Evolutionary conservation across 495 filamentous ascomycete genomes (phyloP), one percentile per base, ranked within the genome.

Genomic region (Chaetomium fimeti): DNA sequence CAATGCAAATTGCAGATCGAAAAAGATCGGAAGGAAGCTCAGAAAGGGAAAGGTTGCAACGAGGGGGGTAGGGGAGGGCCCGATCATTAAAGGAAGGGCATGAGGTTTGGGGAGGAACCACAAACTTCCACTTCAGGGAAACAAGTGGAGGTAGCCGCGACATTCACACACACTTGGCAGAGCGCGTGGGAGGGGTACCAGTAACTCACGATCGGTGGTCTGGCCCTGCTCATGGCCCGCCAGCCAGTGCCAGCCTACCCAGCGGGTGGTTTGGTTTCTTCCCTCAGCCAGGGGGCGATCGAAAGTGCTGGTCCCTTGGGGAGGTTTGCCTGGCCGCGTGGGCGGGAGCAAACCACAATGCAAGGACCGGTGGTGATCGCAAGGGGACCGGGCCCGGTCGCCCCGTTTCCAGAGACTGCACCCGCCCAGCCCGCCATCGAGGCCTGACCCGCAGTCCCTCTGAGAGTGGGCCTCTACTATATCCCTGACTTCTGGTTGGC

Each of bases 1-100:
- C 5, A 59, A 66, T 48, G 47, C 47, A 49, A 47, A 47, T 47
- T 18, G 25, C 32, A 36, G 62, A 66, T 58, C 47, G 24, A 52
- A 60, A 54, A 66, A 58, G 60, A 57, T 53, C 57, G 53, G 48
- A 52, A 27, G 59, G 60, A 60, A 66, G 54, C 38, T 36, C 63
- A 56, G 48, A 66, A 62, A 45, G 51, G 59, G 62, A 68, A 63
- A 69, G 61, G 66, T 57, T 49, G 58, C 59, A 65, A 61, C 56
- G 51, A 12, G 55, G 40, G 65, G 42, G 49, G 42, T 9, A 45
- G 40, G 63, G 57, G 62, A 59, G 57, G 61, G 61, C 49, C 42
- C 28, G 32, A 36, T 64, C 42, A 67, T 53, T 61, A 57, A 68
- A 64, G 57, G 57, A 48, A 53, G 36, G 61, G 54, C 48, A 51